Evolutionary conservation across 2,329 filamentous ascomycete genomes (phyloP).

Genomic region (Neofusicoccum umdonicola): DNA sequence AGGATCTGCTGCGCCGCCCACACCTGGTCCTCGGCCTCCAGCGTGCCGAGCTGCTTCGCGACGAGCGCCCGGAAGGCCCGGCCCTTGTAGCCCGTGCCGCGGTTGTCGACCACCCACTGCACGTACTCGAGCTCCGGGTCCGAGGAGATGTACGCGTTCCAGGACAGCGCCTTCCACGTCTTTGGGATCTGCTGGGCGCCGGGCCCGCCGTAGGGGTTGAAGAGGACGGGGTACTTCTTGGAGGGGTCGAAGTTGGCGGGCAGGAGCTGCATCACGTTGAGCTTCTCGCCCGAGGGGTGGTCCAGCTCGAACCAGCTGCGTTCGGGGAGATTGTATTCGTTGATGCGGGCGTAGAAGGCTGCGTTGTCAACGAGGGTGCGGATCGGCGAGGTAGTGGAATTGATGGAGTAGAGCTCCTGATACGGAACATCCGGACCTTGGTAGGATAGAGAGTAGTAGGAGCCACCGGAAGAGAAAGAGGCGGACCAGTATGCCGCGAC

Average conservation of each 20-base stretch:
- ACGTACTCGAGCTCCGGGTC: conserved; percentile 68
- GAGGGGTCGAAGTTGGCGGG: conserved; percentile 62
- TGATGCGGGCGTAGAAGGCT: conserved; percentile 54
- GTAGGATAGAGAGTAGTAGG: conserved; percentile 66
- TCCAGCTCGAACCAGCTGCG: conserved; percentile 62
- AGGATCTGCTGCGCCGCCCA: conserved; percentile 61
- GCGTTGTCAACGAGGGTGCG: conserved; percentile 61
- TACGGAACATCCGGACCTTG: conserved; percentile 66
- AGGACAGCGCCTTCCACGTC: conserved; percentile 54
- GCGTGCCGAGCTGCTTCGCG: conserved; percentile 57
- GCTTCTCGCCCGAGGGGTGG: conserved; percentile 59
- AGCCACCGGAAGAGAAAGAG: conserved; percentile 61
- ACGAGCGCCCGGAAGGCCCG: conserved; percentile 61
- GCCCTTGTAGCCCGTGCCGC: conserved; percentile 64
- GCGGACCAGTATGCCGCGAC: conserved; percentile 61
- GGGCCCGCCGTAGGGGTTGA: conserved; percentile 68
- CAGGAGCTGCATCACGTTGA: conserved; percentile 65
- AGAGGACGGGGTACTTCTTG: conserved; percentile 65
- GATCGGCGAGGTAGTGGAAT: conserved; percentile 53
- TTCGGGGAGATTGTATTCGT: conserved; percentile 62
- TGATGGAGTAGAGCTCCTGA: conserved; percentile 62
- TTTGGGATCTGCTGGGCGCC: conserved; percentile 62
- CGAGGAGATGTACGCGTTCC: conserved; percentile 63
- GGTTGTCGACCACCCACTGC: conserved; percentile 66
- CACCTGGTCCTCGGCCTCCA: conserved; percentile 66